phyloP scores from a whole-genome alignment of 2,329 filamentous ascomycete genomes.

The Chrysoporthe puriensis region DNA sequence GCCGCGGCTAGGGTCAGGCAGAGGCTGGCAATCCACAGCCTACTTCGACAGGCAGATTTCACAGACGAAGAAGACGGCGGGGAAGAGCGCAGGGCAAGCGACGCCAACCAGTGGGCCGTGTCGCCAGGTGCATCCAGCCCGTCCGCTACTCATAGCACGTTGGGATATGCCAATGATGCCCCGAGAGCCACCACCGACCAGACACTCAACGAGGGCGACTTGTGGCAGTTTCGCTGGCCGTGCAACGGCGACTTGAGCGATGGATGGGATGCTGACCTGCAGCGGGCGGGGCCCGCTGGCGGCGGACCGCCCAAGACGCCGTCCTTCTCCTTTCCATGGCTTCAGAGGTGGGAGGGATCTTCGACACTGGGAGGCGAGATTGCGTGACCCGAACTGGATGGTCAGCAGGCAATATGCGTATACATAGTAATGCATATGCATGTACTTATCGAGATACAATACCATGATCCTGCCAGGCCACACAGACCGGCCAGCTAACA shows the following conservation, averaged over 20 bases:
- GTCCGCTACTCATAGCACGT: not conserved
- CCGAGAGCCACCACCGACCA: not conserved
- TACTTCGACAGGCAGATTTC: slow-evolving; percentile 36
- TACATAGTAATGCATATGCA: not conserved
- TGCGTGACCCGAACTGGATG: not conserved
- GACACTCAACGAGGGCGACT: slow-evolving; percentile 5
- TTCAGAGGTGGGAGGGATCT: slow-evolving; percentile 22
- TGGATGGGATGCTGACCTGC: slow-evolving; percentile 7
- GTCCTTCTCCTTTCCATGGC: slow-evolving; percentile 24
- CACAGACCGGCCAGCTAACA: not conserved
- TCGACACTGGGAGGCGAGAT: slow-evolving; percentile 13
- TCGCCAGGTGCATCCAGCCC: not conserved
- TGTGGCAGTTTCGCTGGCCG: slow-evolving; percentile 20
- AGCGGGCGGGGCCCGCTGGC: not conserved
- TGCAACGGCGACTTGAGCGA: slow-evolving; percentile 7
- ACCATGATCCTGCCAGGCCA: not conserved
- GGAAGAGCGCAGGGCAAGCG: not conserved
- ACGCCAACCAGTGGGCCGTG: not conserved
- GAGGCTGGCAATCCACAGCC: slow-evolving; percentile 37
- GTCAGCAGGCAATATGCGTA: not conserved
- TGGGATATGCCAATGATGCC: not conserved
- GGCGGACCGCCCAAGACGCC: not conserved
- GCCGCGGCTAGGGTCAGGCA: slow-evolving; percentile 33
- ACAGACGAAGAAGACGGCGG: slow-evolving; percentile 32
- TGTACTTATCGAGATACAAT: not conserved